A percentile compares a stretch with the other conserved stretches of the same genome.
These are phyloP conservation scores for Aeminium ludgeri DNA, from an alignment of 495 filamentous ascomycete species.

Conservation along the genomic window DNA sequence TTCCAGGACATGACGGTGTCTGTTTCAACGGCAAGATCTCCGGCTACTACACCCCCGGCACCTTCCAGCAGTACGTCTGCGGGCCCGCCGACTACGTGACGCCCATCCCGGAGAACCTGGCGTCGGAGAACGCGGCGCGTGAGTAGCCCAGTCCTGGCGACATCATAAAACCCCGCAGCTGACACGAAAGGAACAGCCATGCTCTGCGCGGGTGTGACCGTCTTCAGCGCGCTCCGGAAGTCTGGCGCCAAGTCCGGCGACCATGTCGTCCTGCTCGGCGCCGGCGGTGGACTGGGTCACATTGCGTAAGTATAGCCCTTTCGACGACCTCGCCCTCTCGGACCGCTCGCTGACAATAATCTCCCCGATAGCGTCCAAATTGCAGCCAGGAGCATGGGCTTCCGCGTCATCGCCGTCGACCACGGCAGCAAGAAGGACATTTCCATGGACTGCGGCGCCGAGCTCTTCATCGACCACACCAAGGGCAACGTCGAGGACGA, in stretches of 20 bases:
- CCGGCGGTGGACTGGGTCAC: conserved; percentile 70
- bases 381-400: conserved; percentile 77
- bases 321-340: no score
- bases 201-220: conserved; percentile 68
- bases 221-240: conserved; percentile 87
- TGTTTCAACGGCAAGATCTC: conserved; percentile 57
- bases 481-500: conserved; percentile 39
- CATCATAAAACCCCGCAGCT: no score
- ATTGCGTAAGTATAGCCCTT: conserved; percentile 67
- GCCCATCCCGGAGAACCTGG: conserved; percentile 51
- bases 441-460: conserved; percentile 42
- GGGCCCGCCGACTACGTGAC: conserved; percentile 72
- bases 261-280: conserved; percentile 72
- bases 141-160: no score
- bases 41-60: conserved; percentile 81
- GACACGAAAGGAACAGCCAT: no score
- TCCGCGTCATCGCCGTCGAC: conserved; percentile 86
- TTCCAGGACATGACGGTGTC: conserved; percentile 49
- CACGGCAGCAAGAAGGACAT: conserved; percentile 69
- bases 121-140: no score
- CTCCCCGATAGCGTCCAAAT: conserved; percentile 74
- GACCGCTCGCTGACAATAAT: no score
- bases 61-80: conserved; percentile 83
- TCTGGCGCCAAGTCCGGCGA: conserved; percentile 56
- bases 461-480: conserved; percentile 52